Conservation (phyloP, 2,329 filamentous ascomycete genomes). For the Myotisia sp. region DNA sequence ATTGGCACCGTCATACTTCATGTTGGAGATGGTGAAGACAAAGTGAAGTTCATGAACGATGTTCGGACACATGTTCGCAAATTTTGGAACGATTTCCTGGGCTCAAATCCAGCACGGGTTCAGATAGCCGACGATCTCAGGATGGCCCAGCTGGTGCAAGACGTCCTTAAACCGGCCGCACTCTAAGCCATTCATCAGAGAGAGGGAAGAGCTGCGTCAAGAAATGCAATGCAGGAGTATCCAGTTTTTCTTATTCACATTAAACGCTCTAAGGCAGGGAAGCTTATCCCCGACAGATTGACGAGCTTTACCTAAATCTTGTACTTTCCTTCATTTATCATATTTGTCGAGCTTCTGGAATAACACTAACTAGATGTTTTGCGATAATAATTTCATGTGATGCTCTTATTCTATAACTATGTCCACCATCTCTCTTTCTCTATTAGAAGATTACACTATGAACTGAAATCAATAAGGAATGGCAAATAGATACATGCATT, state of each 20-base stretch:
- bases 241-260: slow-evolving; percentile 8
- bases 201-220: slow-evolving; percentile 5
- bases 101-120: slow-evolving; percentile 3
- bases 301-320: too few relatives aligned
- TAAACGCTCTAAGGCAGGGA: slow-evolving; percentile 7
- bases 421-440: too few relatives aligned
- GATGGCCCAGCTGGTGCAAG: slow-evolving; percentile 5
- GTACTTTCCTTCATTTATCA: too few relatives aligned
- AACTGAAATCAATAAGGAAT: too few relatives aligned
- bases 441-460: too few relatives aligned
- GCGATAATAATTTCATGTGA: too few relatives aligned
- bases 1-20: slow-evolving; percentile 9
- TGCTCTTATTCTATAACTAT: too few relatives aligned
- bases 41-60: slow-evolving; percentile 5
- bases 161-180: slow-evolving; percentile 8
- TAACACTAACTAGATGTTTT: too few relatives aligned
- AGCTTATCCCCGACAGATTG: too few relatives aligned
- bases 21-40: slow-evolving; percentile 5
- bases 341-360: too few relatives aligned
- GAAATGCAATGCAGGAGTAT: slow-evolving; percentile 7
- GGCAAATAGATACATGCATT: too few relatives aligned
- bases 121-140: neutral
- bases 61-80: slow-evolving; percentile 7
- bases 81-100: slow-evolving; percentile 8
- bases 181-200: slow-evolving; percentile 8